Evolutionary conservation across 345 rosid genomes (phyloP).

Genomic region (Tarenaya hassleriana): DNA sequence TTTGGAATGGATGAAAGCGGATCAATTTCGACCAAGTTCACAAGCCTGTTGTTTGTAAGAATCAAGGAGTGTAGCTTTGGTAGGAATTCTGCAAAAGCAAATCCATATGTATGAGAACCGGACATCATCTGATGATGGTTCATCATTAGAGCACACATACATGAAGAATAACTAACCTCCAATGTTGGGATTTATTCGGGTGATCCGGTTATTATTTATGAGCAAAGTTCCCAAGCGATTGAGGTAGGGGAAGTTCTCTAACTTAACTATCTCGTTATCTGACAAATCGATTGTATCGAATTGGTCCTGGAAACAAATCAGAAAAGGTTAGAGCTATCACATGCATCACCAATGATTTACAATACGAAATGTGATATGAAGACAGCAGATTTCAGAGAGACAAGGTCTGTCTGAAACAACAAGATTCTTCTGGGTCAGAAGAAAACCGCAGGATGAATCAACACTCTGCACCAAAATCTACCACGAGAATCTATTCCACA

Average conservation of each 20-base stretch:
- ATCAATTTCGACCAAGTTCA: conserved; percentile 94
- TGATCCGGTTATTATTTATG: conserved; percentile 85
- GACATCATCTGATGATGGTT: neutral
- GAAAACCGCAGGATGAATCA: no score
- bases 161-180: conserved; percentile 56
- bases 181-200: conserved; percentile 79
- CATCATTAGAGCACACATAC: neutral
- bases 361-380: neutral
- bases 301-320: conserved; percentile 65
- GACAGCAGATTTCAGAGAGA: no score
- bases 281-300: conserved; percentile 95
- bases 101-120: conserved; percentile 2
- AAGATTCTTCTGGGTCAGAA: no score
- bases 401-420: no score
- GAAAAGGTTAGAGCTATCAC: neutral
- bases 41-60: conserved; percentile 94
- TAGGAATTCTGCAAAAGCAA: conserved; percentile 54
- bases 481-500: no score
- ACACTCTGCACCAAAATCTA: no score
- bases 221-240: conserved; percentile 84
- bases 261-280: conserved; percentile 98
- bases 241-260: conserved; percentile 84
- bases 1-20: conserved; percentile 81
- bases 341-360: neutral
- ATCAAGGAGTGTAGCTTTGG: conserved; percentile 85